These are phyloP conservation scores for Hyphopichia homilentoma DNA, from an alignment of 805 yeast genomes.

Conservation along the genomic window DNA sequence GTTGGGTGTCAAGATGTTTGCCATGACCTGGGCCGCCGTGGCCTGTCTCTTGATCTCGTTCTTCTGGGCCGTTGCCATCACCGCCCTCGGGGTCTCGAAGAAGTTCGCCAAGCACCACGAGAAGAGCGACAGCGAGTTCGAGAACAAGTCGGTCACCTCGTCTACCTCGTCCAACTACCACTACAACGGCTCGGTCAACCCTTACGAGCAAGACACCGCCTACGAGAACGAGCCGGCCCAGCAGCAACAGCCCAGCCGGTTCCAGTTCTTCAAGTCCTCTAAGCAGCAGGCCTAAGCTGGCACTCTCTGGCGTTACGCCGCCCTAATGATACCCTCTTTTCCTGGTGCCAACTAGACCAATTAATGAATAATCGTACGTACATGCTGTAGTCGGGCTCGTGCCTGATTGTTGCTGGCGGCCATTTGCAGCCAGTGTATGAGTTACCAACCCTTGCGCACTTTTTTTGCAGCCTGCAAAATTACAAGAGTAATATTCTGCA, in stretches of 20 bases:
- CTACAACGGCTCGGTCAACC: slow-evolving; percentile 1
- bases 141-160: not conserved
- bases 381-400: too few species aligned
- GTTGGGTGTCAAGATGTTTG: slow-evolving; percentile 51
- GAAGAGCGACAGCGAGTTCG: not conserved
- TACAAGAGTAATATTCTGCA: not conserved
- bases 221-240: slow-evolving; percentile 3
- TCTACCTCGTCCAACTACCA: slow-evolving; percentile 1
- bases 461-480: too few species aligned
- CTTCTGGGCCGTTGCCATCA: slow-evolving; percentile 4
- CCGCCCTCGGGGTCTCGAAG: slow-evolving; percentile 3
- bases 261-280: slow-evolving; percentile 8
- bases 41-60: slow-evolving; percentile 10
- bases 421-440: too few species aligned
- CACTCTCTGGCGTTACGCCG: too few species aligned
- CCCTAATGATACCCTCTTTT: too few species aligned
- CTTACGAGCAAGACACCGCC: slow-evolving; percentile 1
- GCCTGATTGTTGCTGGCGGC: too few species aligned
- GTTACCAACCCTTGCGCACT: too few species aligned
- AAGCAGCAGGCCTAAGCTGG: too few species aligned
- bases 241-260: too few species aligned
- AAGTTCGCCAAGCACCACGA: not conserved
- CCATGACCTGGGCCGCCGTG: slow-evolving; percentile 60
- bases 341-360: too few species aligned
- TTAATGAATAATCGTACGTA: too few species aligned